phyloP scores from a whole-genome alignment of 225 moss, liverwort and hornwort genomes.

The Pseudoscleropodium purum region DNA sequence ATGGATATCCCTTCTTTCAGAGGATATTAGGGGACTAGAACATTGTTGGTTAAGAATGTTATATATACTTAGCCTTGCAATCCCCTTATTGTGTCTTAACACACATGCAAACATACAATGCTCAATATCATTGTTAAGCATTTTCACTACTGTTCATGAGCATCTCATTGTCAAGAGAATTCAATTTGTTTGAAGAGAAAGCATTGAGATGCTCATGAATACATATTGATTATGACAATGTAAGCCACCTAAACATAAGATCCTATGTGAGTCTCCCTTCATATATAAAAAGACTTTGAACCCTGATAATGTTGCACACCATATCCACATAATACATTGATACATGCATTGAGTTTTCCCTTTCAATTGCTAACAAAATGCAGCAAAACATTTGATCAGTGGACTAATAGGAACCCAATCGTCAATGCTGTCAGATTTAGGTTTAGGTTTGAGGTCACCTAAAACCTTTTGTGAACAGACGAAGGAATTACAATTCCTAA shows the following conservation, averaged over 20 bases:
- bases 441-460: not conserved
- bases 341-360: not conserved
- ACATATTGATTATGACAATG: not conserved
- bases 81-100: not conserved
- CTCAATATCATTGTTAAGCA: not conserved
- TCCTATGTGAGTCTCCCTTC: not conserved
- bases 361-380: not conserved
- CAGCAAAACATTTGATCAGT: not conserved
- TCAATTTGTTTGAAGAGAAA: not conserved
- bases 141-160: not conserved
- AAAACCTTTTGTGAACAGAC: no score
- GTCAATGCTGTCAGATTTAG: not conserved
- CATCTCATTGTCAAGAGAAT: not conserved
- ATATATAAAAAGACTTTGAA: no score
- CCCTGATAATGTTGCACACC: not conserved
- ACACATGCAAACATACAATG: not conserved
- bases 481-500: not conserved
- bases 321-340: not conserved
- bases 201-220: not conserved
- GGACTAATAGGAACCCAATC: not conserved
- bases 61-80: not conserved
- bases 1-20: not conserved
- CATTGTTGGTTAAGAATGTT: not conserved
- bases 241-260: no score
- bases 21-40: rapidly evolving